Evolutionary conservation across 2,329 filamentous ascomycete species (phyloP), one percentile per base, ranked within the genome.

Genomic region (Scopulariopsis brevicaulis): DNA sequence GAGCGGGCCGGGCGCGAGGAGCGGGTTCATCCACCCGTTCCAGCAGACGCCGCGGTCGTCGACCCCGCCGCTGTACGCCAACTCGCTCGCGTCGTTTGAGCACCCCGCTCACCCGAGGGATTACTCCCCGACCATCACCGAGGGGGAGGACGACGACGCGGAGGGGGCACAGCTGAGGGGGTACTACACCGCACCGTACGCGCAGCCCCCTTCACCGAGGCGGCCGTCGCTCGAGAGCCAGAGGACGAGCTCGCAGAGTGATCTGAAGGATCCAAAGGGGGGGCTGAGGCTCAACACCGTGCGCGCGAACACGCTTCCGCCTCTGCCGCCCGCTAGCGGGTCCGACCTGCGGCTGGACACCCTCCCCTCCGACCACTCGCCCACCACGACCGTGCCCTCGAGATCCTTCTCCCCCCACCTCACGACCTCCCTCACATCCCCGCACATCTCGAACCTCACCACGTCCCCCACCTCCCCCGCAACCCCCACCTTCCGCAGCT

Each of bases 11-110:
- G 63, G 68, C 55, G 60, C 22, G 8, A 18, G 51, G 24, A 74
- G 74, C 59, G 70, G 74, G 35, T 85, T 86, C 65, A 75, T 85
- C 22, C 83, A 86, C 65, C 83, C 83, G 28, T 85, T 84, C 63
- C 81, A 85, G 66, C 83, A 85, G 69, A 84, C 75, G 10, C 83
- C 83, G 35, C 77, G 80, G 48, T 81, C 81, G 1, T 79, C 80
- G 53, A 84, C 82, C 60, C 81, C 82, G 55, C 81, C 82, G 10
- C 65, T 83, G 25, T 83, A 83, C 66, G 76, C 80, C 62, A 80
- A 80, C 66, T 82, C 81, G 8, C 69, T 79, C 51, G 73, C 76
- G 18, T 81, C 78, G 2, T 71, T 82, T 56, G 78, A 78, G 55
- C 76, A 69, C 60, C 62, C 61, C 56, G 61, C 62, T 28, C 65